Conservation (phyloP, 768 basidiomycete genomes). For the Pulveroboletus sp. region DNA sequence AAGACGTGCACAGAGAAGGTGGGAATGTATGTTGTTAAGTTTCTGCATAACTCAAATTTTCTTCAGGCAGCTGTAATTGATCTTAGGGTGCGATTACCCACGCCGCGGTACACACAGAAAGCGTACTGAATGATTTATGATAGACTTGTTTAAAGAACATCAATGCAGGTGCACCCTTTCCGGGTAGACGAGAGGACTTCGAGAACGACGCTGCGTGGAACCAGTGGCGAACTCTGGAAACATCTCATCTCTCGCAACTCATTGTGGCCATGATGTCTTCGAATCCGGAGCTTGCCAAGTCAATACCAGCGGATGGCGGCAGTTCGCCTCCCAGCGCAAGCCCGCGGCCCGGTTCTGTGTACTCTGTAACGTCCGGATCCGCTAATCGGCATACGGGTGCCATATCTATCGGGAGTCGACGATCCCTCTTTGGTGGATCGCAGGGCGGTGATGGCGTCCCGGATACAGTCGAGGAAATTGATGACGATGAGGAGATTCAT, state of each 20-base stretch:
- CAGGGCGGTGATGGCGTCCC: constrained; percentile 29
- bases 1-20: constrained; percentile 75
- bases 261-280: constrained; percentile 82
- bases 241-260: constrained; percentile 78
- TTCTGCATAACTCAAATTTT: constrained; percentile 1
- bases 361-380: constrained; percentile 37
- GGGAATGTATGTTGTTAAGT: neutral
- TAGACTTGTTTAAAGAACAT: constrained; percentile 88
- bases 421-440: constrained; percentile 46
- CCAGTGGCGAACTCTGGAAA: constrained; percentile 79
- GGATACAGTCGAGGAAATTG: constrained; percentile 35
- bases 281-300: constrained; percentile 84
- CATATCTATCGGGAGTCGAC: constrained; percentile 62
- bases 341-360: constrained; percentile 54
- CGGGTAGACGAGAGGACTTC: constrained; percentile 85
- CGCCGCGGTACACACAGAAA: neutral
- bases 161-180: constrained; percentile 76
- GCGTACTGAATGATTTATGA: constrained; percentile 8
- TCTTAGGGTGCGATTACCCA: constrained; percentile 57
- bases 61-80: constrained; percentile 76
- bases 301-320: constrained; percentile 51
- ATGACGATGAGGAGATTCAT: constrained; percentile 64
- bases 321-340: constrained; percentile 19
- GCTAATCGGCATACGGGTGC: constrained; percentile 53
- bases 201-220: constrained; percentile 76